These are phyloP conservation scores for Lyophyllum atratum DNA, from an alignment of 768 basidiomycete genomes.

Conservation along the genomic window DNA sequence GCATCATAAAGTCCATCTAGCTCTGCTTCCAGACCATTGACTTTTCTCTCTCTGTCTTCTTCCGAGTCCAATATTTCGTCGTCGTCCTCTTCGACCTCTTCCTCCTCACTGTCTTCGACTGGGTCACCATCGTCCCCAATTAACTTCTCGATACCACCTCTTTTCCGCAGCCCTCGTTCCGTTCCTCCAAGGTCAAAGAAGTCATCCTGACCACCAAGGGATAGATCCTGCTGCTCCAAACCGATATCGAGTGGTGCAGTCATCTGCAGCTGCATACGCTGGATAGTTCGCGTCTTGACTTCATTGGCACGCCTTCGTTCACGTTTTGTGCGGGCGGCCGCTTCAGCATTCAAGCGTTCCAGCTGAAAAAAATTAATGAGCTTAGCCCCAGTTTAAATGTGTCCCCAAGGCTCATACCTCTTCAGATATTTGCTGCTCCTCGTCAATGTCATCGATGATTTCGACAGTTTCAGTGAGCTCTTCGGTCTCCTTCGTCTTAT, in stretches of 20 bases:
- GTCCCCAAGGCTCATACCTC: constrained; percentile 55
- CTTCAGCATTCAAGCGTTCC: constrained; percentile 79
- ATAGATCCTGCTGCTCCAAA: constrained; percentile 76
- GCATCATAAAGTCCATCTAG: constrained; percentile 87
- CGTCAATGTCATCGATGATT: constrained; percentile 70
- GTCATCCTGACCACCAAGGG: constrained; percentile 81
- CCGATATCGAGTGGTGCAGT: constrained; percentile 97
- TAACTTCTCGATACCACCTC: constrained; percentile 39
- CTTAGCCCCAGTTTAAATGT: neutral
- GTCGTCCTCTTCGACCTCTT: constrained; percentile 28
- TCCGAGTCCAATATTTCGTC: constrained; percentile 58
- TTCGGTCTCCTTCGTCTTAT: constrained; percentile 70
- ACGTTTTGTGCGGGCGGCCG: constrained; percentile 69
- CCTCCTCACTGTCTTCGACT: constrained; percentile 36
- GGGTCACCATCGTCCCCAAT: constrained; percentile 39
- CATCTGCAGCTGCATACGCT: constrained; percentile 97
- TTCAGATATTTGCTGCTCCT: constrained; percentile 86
- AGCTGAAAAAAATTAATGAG: constrained; percentile 51
- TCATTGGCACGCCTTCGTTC: constrained; percentile 88
- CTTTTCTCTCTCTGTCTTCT: constrained; percentile 68
- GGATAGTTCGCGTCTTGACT: constrained; percentile 81
- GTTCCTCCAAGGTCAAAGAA: constrained; percentile 81
- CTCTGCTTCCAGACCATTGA: constrained; percentile 74
- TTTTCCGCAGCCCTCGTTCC: constrained; percentile 43
- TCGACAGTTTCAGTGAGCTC: constrained; percentile 76